Evolutionary conservation across 169 alveolate species (phyloP).

Genomic region (Plasmodium malariae): DNA sequence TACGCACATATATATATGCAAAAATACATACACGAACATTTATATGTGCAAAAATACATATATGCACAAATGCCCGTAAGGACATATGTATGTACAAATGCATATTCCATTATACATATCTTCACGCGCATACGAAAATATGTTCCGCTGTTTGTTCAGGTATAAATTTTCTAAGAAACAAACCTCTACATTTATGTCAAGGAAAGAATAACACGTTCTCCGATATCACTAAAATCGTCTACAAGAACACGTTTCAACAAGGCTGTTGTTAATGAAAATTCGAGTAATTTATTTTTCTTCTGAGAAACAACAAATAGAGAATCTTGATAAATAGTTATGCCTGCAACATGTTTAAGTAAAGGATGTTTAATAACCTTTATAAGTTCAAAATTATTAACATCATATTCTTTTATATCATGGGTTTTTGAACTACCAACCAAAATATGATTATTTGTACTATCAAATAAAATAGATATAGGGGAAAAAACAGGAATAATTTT

Average conservation of each 20-base stretch:
- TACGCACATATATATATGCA: neutral
- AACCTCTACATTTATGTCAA: conserved; percentile 16
- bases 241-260: conserved; percentile 37
- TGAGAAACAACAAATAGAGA: conserved; percentile 73
- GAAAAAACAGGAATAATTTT: conserved; percentile 67
- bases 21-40: neutral
- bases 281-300: conserved; percentile 68
- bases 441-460: conserved; percentile 47
- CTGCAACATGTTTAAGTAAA: conserved; percentile 73
- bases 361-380: conserved; percentile 69
- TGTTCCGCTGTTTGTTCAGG: no score
- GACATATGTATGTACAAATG: neutral
- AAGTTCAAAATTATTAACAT: conserved; percentile 54
- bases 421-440: conserved; percentile 76
- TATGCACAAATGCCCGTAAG: neutral
- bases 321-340: conserved; percentile 47
- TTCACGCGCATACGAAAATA: no score
- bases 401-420: conserved; percentile 77
- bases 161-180: no score
- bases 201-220: conserved; percentile 64
- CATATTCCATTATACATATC: no score
- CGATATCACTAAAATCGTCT: conserved; percentile 65
- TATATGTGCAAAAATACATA: neutral
- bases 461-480: conserved; percentile 61
- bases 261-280: conserved; percentile 58